These are phyloP conservation scores for Esteya vermicola DNA, from an alignment of 2,329 filamentous ascomycete genomes.

Conservation along the genomic window DNA sequence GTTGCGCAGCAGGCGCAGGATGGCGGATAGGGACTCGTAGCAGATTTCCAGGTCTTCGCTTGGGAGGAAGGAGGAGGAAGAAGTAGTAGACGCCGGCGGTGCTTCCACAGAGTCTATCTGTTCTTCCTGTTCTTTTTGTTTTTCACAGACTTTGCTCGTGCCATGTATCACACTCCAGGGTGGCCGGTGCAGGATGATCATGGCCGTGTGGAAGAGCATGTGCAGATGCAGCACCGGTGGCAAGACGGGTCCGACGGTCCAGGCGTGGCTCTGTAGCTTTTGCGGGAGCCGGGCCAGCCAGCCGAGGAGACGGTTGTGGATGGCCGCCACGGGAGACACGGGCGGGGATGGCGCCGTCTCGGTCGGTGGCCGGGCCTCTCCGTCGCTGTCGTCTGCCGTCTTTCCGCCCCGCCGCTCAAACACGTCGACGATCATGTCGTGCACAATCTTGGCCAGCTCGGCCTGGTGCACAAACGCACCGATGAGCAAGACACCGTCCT, in stretches of 20 bases:
- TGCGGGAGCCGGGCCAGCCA: conserved; percentile 31
- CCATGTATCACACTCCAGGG: too few relatives aligned
- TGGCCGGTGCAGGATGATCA: conserved; percentile 36
- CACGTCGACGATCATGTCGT: conserved; percentile 27
- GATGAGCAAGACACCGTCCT: conserved; percentile 28
- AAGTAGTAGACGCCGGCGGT: too few relatives aligned
- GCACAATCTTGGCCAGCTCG: conserved; percentile 32
- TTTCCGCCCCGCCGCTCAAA: too few relatives aligned
- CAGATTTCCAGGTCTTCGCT: conserved; percentile 34
- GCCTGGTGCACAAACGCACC: conserved; percentile 31
- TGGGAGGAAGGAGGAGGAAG: too few relatives aligned
- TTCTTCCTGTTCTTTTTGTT: too few relatives aligned
- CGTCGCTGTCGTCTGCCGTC: conserved; percentile 21
- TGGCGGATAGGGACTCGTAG: conserved; percentile 30
- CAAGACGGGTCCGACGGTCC: conserved; percentile 29
- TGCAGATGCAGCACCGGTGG: conserved; percentile 32
- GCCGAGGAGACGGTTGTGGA: conserved; percentile 26
- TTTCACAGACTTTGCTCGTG: too few relatives aligned
- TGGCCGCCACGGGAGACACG: not conserved
- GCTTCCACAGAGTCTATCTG: too few relatives aligned
- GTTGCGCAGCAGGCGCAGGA: conserved; percentile 28
- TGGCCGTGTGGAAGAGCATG: conserved; percentile 34
- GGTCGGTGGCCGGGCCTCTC: not conserved
- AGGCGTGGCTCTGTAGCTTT: conserved; percentile 36
- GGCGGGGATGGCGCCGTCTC: conserved; percentile 17